Base-by-base conservation (phyloP, 345 rosid species). In the Populus pruinosa region DNA sequence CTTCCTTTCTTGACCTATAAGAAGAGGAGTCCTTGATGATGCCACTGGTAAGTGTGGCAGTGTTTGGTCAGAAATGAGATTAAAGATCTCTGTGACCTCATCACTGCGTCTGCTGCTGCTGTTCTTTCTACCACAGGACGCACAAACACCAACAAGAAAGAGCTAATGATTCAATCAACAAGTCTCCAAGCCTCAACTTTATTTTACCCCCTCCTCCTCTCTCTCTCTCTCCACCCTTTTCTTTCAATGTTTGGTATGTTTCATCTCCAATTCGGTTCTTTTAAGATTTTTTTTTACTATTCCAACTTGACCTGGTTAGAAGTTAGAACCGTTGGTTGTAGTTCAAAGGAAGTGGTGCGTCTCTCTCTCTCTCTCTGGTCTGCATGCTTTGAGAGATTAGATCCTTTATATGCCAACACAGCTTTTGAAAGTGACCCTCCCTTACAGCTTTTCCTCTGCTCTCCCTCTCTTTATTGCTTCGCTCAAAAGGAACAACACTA, bases 61-160 rank as follows among this genome's bases (percentile, higher is more conserved):
- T 79, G 85, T 85, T 80, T 81, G 86, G 85, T 83, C 90, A 81
- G 87, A 82, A 75, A 79, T 78, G 77, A 82, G 86, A 83, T 84
- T 83, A 86, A 85, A 86, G 83, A 76, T 86, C 76, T 81, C 80
- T 86, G 78, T 85, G 86, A 67, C 77, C 81, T 89, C 88, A 76
- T 87, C 84, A 64, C 86, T 82, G 86, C 77, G 31, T 75, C 82
- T 36, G 71, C 76, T 77, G 69, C 83, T 80, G 83, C 82, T 81
- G 56, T 85, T 83, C 82, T 67, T 64, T 83, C 79, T 81, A 78
- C 80, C 27, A 47, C 68, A 44, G 3, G 8, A 56, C 27, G 6
- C 18, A 21, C n/a, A 69, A 4, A 56, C 70, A 31, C 62, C 41
- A 56, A 56, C 29, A 33, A 39, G 38, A 11, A 8, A 39, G 39